Percentiles rank a stretch among this genome's conserved stretches.
Conservation (phyloP, 805 yeast genomes). For the Hanseniaspora guilliermondii region DNA sequence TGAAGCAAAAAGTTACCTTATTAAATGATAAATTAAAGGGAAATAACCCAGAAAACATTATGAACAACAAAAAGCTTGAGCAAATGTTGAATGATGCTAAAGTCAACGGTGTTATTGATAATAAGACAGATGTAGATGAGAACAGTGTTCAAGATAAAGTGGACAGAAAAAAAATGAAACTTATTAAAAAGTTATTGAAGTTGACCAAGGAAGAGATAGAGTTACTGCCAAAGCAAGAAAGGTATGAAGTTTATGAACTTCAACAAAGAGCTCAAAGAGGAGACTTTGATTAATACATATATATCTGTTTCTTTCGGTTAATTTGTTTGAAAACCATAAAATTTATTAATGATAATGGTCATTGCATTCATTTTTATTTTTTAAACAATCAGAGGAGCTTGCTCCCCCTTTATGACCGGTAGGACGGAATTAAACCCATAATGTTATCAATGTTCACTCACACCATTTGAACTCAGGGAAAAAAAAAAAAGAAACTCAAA, state of each 20-base stretch:
- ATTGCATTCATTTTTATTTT: background rate
- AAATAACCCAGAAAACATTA: slow-evolving; percentile 20
- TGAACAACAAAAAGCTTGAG: slow-evolving; percentile 13
- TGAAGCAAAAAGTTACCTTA: slow-evolving; percentile 28
- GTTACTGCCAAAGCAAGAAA: slow-evolving; percentile 41
- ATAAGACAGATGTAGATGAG: background rate
- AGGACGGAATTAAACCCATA: no score
- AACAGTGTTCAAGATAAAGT: slow-evolving; percentile 16
- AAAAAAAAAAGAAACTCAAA: no score
- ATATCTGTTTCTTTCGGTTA: no score
- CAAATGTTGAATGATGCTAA: slow-evolving; percentile 14
- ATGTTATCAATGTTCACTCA: no score
- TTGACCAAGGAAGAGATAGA: slow-evolving; percentile 41
- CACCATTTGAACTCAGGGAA: no score
- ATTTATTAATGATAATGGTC: no score
- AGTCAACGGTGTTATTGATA: slow-evolving; percentile 16
- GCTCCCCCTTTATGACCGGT: no score
- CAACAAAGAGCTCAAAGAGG: slow-evolving; percentile 28
- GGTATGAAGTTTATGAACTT: slow-evolving; percentile 29
- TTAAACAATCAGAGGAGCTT: background rate
- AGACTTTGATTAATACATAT: slow-evolving; percentile 21
- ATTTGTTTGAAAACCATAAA: no score
- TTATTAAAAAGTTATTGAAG: slow-evolving; percentile 41
- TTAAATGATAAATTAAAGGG: slow-evolving; percentile 23
- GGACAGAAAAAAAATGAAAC: slow-evolving; percentile 31